Base-by-base conservation (phyloP, 2,329 filamentous ascomycete genomes). In the Rhinocladiella mackenziei region DNA sequence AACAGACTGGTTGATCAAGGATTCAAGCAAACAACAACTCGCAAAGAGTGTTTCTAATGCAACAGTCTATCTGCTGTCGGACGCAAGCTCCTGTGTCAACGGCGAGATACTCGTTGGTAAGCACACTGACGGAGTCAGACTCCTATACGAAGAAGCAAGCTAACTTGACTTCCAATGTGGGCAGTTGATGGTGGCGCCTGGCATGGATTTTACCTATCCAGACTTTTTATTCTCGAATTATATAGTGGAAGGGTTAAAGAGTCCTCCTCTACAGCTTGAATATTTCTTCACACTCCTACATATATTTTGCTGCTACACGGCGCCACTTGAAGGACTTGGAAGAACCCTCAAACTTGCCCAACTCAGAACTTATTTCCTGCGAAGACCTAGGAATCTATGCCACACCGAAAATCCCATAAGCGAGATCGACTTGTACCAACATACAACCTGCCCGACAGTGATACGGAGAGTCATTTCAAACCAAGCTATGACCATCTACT, bases 51-150 rank as follows among this genome's bases (percentile, higher is more conserved):
- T 97, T 58, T 85, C 89, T 0, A 89, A 97, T 65, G 86, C 91
- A 1, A 96, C 91, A 0, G 78, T 97, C 0, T 97, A 82, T 58
- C 65, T 97, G 43, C 92, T 96, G 61, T 85, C 84, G 30, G 86
- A 94, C 33, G 81, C 87, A 1, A 91, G 84, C 1, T 88, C 83
- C 62, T 95, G 85, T 63, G 80, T 96, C 32, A 95, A 86, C 57
- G 91, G 89, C 1, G 82, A 26, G 23, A 26, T 26, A 26, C 23
- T 26, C 11, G 23, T 26, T 26, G 23, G 23, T 26, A 26, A 26
- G 23, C 11, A 11, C 11, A 7, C 23, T 26, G 7, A 11, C 7
- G 7, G 7, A 26, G 11, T 26, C 23, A 7, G 23, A 26, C 11
- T 11, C 23, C 23, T 26, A n/a, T n/a, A n/a, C n/a, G n/a, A n/a